These are phyloP conservation scores for Rutstroemia sp. DNA, from an alignment of 2,329 filamentous ascomycete genomes.

Conservation along the genomic window DNA sequence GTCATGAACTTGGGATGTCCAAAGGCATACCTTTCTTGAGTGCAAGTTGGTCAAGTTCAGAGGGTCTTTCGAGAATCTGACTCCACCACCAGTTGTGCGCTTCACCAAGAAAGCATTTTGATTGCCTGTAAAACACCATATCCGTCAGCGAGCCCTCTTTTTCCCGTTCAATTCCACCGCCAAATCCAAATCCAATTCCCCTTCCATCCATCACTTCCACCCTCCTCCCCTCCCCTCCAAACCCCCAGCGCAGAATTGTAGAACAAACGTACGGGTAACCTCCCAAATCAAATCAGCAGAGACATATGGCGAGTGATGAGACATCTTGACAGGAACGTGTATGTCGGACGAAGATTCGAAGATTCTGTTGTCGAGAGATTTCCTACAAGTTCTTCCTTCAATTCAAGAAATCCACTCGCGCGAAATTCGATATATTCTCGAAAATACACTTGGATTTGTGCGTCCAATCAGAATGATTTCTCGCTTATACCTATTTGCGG, in stretches of 20 bases:
- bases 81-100: constrained; percentile 70
- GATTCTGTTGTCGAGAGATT: constrained; percentile 5
- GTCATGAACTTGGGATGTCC: not conserved
- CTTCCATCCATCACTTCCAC: not conserved
- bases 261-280: constrained; percentile 73
- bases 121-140: constrained; percentile 49
- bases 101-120: constrained; percentile 91
- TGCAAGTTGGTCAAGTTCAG: constrained; percentile 90
- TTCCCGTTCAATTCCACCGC: not conserved
- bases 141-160: not conserved
- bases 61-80: constrained; percentile 89
- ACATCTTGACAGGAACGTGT: constrained; percentile 22
- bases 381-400: not conserved
- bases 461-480: constrained; percentile 3
- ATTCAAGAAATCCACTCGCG: no score
- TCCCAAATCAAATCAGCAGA: constrained; percentile 92
- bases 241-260: constrained; percentile 4
- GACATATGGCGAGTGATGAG: constrained; percentile 62
- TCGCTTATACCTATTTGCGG: constrained; percentile 6
- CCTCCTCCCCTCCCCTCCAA: not conserved
- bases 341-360: constrained; percentile 6
- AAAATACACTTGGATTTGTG: constrained; percentile 3
- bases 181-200: constrained; percentile 2
- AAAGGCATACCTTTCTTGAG: constrained; percentile 68
- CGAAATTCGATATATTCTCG: not conserved